Base-by-base conservation (phyloP, 441 rosid genomes). In the Populus hybrid region DNA sequence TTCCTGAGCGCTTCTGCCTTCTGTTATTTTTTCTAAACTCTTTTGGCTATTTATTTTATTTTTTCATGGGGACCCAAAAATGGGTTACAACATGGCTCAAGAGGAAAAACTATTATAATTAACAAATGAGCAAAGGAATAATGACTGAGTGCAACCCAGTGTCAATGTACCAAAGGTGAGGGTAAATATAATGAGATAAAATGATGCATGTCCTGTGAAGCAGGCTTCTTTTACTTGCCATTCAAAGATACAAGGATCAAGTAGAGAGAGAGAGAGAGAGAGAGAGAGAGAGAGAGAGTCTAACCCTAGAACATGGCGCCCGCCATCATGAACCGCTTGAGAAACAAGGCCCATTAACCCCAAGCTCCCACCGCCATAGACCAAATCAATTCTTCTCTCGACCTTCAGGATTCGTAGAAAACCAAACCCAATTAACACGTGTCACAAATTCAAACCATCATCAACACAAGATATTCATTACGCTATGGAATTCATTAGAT, bases 321-420 rank as follows among this genome's bases (percentile, higher is more conserved):
- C 32, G 4, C 32, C 32, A 30, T 30, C 32, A 30, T 30, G 32
- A 30, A 30, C 32, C 32, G 32, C 4, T 3, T 30, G 32, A 30
- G 32, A 30, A 30, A 30, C 32, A 30, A 30, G 32, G 32, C 32
- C 32, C 32, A 30, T 30, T 30, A 30, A 30, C 32, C 32, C 32
- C 32, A 30, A 30, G 32, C 32, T 30, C 32, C 32, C 32, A 30
- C 32, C 32, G 3, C 32, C 32, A 30, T 30, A 30, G 32, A 30
- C 32, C 32, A 30, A 30, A 30, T 30, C 32, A 30, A 30, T 30
- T 30, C 30, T 28, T 84, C 88, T 88, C 84, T 94, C 99, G 89
- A 94, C 99, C 99, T 94, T 86, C 88, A 84, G 61, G 68, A 65
- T 70, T 71, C 82, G 85, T 82, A 75, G 84, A 83, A 85, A 83